Percentiles rank a stretch among this genome's conserved stretches.
Evolutionary conservation across 108 stramenopile genomes (phyloP).

Genomic region (Halocafeteria seosinensis): DNA sequence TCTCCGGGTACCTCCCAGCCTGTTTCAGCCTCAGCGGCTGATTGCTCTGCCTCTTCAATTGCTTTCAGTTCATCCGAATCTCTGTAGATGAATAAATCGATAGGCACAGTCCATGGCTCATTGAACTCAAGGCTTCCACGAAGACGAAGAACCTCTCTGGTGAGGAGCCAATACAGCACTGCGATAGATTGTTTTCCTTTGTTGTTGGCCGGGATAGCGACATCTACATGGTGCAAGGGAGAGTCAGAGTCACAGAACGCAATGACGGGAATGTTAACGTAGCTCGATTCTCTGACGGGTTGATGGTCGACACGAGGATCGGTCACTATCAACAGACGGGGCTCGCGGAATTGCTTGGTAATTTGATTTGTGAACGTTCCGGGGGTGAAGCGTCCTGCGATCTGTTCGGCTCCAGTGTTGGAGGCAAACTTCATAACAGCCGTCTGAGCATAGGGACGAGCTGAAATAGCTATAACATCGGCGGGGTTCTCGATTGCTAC

Average conservation of each 20-base stretch:
- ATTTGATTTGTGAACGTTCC: slow-evolving; percentile 99
- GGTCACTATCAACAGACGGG: slow-evolving; percentile 90
- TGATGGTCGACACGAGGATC: slow-evolving; percentile 94
- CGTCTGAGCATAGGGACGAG: slow-evolving; percentile 98
- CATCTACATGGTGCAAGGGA: slow-evolving; percentile 89
- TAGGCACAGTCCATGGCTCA: slow-evolving; percentile 83
- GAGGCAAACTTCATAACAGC: slow-evolving; percentile 98
- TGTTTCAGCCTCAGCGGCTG: slow-evolving; percentile 57
- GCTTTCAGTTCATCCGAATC: slow-evolving; percentile 98
- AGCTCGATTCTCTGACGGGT: slow-evolving; percentile 82
- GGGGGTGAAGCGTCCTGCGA: slow-evolving; percentile 97
- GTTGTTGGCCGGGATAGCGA: slow-evolving; percentile 99
- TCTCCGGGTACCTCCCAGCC: background rate
- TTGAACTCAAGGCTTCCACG: slow-evolving; percentile 78
- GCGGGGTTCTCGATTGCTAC: slow-evolving; percentile 97
- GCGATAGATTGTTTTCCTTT: slow-evolving; percentile 98
- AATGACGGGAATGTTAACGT: slow-evolving; percentile 95
- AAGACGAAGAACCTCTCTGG: slow-evolving; percentile 88
- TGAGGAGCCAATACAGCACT: slow-evolving; percentile 94
- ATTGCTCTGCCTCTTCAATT: slow-evolving; percentile 74
- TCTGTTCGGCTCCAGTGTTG: slow-evolving; percentile 91
- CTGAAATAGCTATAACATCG: slow-evolving; percentile 96
- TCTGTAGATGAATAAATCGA: slow-evolving; percentile 99
- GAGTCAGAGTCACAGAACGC: slow-evolving; percentile 97
- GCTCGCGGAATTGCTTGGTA: slow-evolving; percentile 99